These are phyloP conservation scores for Syzygium oleosum DNA, from an alignment of 345 rosid genomes.

Conservation along the genomic window DNA sequence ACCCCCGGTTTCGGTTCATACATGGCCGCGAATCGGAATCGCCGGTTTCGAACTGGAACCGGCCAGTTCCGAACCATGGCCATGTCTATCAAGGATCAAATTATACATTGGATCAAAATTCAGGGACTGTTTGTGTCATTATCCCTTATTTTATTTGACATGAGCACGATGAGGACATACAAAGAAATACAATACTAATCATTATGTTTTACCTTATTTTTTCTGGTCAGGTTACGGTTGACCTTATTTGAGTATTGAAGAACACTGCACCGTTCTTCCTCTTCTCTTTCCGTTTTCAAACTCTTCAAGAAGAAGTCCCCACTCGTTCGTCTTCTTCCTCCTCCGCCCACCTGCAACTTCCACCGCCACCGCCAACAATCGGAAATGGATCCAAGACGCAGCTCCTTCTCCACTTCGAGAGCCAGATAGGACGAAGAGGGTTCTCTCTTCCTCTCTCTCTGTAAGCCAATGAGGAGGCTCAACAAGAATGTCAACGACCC, in stretches of 20 bases:
- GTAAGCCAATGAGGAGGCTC: slow-evolving; percentile 25
- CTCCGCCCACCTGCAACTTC: background rate
- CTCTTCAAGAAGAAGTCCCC: background rate
- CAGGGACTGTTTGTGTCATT: no score
- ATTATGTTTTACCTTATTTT: no score
- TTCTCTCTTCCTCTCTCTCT: background rate
- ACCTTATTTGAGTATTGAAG: no score
- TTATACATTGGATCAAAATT: no score
- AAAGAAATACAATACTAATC: background rate
- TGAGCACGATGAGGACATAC: background rate
- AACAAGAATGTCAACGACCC: slow-evolving; percentile 7
- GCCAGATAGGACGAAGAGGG: background rate
- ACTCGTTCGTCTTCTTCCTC: background rate
- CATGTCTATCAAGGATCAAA: no score
- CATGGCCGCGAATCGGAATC: no score
- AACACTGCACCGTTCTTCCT: background rate
- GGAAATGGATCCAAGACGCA: background rate
- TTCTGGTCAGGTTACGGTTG: no score
- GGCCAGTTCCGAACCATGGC: no score
- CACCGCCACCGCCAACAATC: background rate
- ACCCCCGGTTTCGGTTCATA: no score
- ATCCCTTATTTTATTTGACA: no score
- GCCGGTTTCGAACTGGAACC: no score
- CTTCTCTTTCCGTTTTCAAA: background rate
- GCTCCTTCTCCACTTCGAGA: background rate